These are phyloP conservation scores for Theobroma cacao DNA, from an alignment of 345 rosid genomes.

Conservation along the genomic window DNA sequence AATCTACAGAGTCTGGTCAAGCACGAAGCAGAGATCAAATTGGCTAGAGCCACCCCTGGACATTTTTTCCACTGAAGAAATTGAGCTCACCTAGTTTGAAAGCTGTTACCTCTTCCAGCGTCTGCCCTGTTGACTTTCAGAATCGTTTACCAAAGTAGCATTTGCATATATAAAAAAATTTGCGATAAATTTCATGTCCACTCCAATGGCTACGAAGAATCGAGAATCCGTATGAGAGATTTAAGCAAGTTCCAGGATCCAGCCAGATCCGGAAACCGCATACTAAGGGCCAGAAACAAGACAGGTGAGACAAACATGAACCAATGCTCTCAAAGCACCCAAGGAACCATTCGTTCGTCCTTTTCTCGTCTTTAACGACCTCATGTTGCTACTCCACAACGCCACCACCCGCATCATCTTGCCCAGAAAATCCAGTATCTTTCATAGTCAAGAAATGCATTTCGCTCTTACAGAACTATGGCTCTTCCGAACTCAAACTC, in stretches of 20 bases:
- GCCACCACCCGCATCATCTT: background rate
- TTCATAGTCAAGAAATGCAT: constrained; percentile 48
- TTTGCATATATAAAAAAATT: background rate
- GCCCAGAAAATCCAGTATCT: constrained; percentile 7
- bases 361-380: background rate
- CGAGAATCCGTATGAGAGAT: background rate
- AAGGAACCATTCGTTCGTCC: background rate
- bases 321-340: constrained; percentile 15
- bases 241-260: background rate
- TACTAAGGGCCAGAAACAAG: background rate
- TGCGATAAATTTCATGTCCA: background rate
- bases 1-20: too few species aligned
- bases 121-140: too few species aligned
- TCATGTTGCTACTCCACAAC: background rate
- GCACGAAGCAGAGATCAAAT: too few species aligned
- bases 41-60: too few species aligned
- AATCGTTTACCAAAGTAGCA: too few species aligned
- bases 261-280: background rate
- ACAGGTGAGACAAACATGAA: background rate
- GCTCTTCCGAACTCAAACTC: constrained; percentile 46
- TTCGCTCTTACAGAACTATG: constrained; percentile 42
- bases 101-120: too few species aligned
- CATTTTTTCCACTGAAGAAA: too few species aligned
- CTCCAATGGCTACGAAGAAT: background rate
- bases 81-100: too few species aligned